Percentiles rank a stretch among this genome's conserved stretches.
phyloP scores from a whole-genome alignment of 176 grass and related monocot species.

The Oryza officinalis region DNA sequence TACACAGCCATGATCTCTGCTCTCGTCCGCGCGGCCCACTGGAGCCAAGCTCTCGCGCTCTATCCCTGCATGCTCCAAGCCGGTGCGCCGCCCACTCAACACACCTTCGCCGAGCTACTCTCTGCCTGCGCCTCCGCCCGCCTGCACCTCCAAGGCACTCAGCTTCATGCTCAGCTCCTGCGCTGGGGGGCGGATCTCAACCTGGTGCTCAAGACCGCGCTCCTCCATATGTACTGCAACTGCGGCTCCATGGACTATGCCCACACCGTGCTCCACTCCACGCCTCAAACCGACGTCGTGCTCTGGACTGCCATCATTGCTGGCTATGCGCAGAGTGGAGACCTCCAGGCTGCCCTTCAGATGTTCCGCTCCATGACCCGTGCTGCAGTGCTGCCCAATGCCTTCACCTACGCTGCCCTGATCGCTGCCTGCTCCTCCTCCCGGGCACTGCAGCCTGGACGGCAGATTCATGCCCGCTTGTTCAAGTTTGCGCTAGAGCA shows the following conservation, averaged over 20 bases:
- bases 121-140: slow-evolving; percentile 41
- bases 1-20: slow-evolving; percentile 71
- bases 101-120: slow-evolving; percentile 65
- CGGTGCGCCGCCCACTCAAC: slow-evolving; percentile 45
- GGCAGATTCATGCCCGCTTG: slow-evolving; percentile 62
- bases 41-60: slow-evolving; percentile 42
- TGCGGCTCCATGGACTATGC: slow-evolving; percentile 48
- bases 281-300: slow-evolving; percentile 57
- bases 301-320: slow-evolving; percentile 71
- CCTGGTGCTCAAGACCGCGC: slow-evolving; percentile 69
- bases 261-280: slow-evolving; percentile 48
- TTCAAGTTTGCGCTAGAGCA: slow-evolving; percentile 55
- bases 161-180: slow-evolving; percentile 73
- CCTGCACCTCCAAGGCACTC: slow-evolving; percentile 29
- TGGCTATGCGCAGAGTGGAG: slow-evolving; percentile 44
- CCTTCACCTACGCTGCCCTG: slow-evolving; percentile 70
- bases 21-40: slow-evolving; percentile 47
- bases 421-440: slow-evolving; percentile 46
- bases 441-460: slow-evolving; percentile 31
- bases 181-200: slow-evolving; percentile 51
- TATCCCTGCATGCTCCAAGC: slow-evolving; percentile 59
- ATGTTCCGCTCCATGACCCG: slow-evolving; percentile 60
- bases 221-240: slow-evolving; percentile 72
- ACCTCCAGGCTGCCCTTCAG: slow-evolving; percentile 38
- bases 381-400: slow-evolving; percentile 41